Evolutionary conservation across 441 rosid genomes (phyloP), one percentile per base, ranked within the genome.

Genomic region (Gossypium laxum): DNA sequence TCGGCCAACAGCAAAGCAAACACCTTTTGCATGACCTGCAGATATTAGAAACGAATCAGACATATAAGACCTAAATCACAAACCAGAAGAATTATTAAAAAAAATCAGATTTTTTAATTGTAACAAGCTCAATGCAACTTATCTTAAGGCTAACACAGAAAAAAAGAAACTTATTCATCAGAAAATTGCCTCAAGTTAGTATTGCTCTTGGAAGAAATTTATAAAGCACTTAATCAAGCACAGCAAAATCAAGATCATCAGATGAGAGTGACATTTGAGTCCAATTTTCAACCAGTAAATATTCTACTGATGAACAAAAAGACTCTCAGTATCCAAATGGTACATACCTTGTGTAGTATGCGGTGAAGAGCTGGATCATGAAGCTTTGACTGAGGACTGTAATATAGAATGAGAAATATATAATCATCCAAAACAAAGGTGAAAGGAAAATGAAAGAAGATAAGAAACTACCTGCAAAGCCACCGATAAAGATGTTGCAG

Each of bases 301-400:
- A 65, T 50, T 56, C 51, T 26, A 6, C 55, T 19, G 22, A 63
- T n/a, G 15, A 57, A 51, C 57, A 5, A 71, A 55, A 59, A 38
- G 5, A 64, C 19, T 72, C 32, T 48, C 58, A 2, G 34, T 4
- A 41, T 60, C 14, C 34, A 50, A 32, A 70, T 15, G 71, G 18
- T 58, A 74, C 71, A 75, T 82, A 94, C 97, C 98, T 92, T 92
- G 85, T 92, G 90, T 78, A 94, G 97, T 77, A 90, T 87, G 77
- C 89, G 88, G 66, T 91, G 94, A 81, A 92, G 93, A 70, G 93
- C 96, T 67, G 98, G 97, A 72, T 94, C 99, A 84, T 90, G 97
- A 80, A 94, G 99, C 81, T 90, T 94, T 65, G 98, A 94, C 74
- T 82, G 84, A 58, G 97, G 98, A 82, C 99, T 94, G 81, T 70